Conservation (phyloP, 441 rosid species). For the Populus hybrid region DNA sequence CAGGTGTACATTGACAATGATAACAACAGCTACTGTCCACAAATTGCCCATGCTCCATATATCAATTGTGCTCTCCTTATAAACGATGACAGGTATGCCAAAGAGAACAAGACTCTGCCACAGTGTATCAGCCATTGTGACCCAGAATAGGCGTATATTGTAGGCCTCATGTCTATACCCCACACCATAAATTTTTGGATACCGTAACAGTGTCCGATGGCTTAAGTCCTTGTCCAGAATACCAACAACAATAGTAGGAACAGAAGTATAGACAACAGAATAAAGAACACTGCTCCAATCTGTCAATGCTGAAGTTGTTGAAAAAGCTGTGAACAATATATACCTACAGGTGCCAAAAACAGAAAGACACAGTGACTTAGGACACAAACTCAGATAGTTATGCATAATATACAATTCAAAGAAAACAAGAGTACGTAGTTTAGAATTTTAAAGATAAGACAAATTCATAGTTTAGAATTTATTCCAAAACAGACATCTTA, state of each 20-base stretch:
- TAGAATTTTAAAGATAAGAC: not conserved
- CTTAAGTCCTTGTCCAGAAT: conserved; percentile 73
- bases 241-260: conserved; percentile 73
- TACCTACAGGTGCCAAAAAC: conserved; percentile 45
- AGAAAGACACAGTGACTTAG: conserved; percentile 7
- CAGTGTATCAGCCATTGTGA: conserved; percentile 67
- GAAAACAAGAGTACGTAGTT: not conserved
- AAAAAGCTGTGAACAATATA: conserved; percentile 65
- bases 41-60: conserved; percentile 82
- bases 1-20: conserved; percentile 67
- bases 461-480: not conserved
- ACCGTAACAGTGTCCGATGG: conserved; percentile 50
- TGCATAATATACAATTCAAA: conserved; percentile 1
- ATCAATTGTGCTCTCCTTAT: conserved; percentile 63
- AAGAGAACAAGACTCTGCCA: conserved; percentile 86
- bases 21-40: conserved; percentile 77
- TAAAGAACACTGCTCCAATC: conserved; percentile 86
- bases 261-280: conserved; percentile 71
- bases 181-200: conserved; percentile 70
- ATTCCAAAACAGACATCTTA: not conserved
- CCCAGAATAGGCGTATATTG: conserved; percentile 73
- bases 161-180: conserved; percentile 81
- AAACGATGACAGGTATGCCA: conserved; percentile 45
- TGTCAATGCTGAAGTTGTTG: conserved; percentile 77
- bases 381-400: not conserved